Conservation (phyloP, 176 grass and related monocot species). For the Poa pratensis region DNA sequence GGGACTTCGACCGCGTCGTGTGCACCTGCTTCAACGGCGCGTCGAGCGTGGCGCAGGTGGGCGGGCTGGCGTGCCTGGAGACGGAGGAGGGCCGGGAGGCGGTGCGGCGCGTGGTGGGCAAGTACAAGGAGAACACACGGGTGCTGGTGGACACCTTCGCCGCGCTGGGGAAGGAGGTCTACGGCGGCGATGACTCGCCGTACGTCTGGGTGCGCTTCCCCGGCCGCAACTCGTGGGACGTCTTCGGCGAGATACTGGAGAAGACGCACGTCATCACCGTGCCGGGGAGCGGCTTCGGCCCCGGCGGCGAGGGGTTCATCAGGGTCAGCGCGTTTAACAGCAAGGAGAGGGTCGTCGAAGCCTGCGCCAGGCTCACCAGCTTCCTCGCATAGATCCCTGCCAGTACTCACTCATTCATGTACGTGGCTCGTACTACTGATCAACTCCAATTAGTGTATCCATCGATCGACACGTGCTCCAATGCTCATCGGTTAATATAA, state of each 20-base stretch:
- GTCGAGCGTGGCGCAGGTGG: conserved; percentile 75
- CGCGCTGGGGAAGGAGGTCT: conserved; percentile 70
- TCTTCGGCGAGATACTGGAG: conserved; percentile 86
- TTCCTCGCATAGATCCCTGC: conserved; percentile 42
- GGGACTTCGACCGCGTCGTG: conserved; percentile 90
- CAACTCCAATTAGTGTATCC: not conserved
- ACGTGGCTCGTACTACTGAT: not conserved
- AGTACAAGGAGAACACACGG: conserved; percentile 81
- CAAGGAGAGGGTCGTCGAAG: conserved; percentile 69
- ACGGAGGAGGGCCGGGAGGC: conserved; percentile 59
- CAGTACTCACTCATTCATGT: not conserved
- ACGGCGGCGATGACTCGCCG: conserved; percentile 84
- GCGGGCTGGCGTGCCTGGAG: conserved; percentile 74
- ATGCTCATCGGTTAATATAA: not conserved
- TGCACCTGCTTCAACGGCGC: conserved; percentile 97
- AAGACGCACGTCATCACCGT: conserved; percentile 88
- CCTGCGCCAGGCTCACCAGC: conserved; percentile 62
- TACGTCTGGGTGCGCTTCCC: conserved; percentile 95
- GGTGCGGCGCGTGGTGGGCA: conserved; percentile 47
- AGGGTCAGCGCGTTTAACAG: conserved; percentile 85
- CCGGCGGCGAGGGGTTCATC: conserved; percentile 89
- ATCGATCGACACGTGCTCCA: not conserved
- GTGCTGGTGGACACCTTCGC: conserved; percentile 71
- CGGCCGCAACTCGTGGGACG: conserved; percentile 73
- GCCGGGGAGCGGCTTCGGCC: conserved; percentile 82